phyloP scores from a whole-genome alignment of 257 asterid genomes.

The Hygrophila difformis region DNA sequence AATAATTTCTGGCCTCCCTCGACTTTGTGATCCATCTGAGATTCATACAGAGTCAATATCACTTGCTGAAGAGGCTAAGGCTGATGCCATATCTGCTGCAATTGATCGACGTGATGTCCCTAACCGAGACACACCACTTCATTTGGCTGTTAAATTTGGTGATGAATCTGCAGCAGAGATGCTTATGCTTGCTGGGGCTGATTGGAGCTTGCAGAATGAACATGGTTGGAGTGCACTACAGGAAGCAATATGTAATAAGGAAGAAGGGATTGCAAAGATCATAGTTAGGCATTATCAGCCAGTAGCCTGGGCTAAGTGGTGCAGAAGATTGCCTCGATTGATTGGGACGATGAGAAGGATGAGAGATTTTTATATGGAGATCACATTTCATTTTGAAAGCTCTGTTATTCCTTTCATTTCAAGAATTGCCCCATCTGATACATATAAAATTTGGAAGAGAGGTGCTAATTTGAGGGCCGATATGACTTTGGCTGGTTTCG shows the following conservation, averaged over 20 bases:
- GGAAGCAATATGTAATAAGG: constrained; percentile 88
- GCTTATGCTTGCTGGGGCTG: constrained; percentile 97
- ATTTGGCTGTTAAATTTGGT: constrained; percentile 78
- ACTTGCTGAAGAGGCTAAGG: constrained; percentile 71
- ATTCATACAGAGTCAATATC: constrained; percentile 63
- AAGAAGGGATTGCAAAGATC: constrained; percentile 77
- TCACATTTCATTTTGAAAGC: constrained; percentile 92
- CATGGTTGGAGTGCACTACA: constrained; percentile 98
- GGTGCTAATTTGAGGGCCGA: constrained; percentile 95
- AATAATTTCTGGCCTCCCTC: constrained; percentile 60
- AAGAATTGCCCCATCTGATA: constrained; percentile 94
- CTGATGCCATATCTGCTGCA: constrained; percentile 66
- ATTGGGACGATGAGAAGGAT: constrained; percentile 81
- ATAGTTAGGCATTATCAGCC: constrained; percentile 92
- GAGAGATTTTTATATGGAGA: constrained; percentile 99
- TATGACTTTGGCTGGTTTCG: constrained; percentile 96
- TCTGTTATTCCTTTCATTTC: constrained; percentile 95
- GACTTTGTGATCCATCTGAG: constrained; percentile 66
- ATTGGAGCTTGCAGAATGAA: constrained; percentile 97
- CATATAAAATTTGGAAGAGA: constrained; percentile 92
- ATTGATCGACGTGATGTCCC: constrained; percentile 92
- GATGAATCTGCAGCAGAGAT: constrained; percentile 76
- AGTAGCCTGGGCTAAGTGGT: constrained; percentile 98
- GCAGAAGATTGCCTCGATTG: constrained; percentile 90
- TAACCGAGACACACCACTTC: constrained; percentile 84